phyloP scores from a whole-genome alignment of 331 rosid genomes.

The Malus hybrid region DNA sequence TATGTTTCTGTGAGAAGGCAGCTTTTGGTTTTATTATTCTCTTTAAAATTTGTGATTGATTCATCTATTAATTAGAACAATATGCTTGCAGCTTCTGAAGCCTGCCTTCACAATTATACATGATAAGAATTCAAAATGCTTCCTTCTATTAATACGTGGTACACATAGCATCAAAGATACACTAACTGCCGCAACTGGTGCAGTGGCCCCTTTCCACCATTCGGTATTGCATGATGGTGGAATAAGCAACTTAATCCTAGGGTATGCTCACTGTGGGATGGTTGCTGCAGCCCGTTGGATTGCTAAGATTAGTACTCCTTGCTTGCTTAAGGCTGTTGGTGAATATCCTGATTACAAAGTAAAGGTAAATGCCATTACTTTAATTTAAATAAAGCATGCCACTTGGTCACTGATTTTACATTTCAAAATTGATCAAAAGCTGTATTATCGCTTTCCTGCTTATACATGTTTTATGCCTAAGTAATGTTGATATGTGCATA shows the following conservation, averaged over 20 bases:
- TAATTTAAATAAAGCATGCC: background rate
- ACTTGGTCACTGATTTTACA: background rate
- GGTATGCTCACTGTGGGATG: slow-evolving; percentile 99
- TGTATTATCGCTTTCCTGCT: background rate
- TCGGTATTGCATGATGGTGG: slow-evolving; percentile 92
- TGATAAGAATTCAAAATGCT: slow-evolving; percentile 67
- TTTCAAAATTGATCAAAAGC: background rate
- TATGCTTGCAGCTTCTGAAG: slow-evolving; percentile 74
- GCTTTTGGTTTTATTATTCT: background rate
- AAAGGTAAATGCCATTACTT: slow-evolving; percentile 36
- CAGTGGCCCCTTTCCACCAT: slow-evolving; percentile 98
- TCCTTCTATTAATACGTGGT: slow-evolving; percentile 92
- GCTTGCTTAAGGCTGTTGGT: slow-evolving; percentile 59
- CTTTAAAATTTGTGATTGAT: background rate
- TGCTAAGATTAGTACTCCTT: slow-evolving; percentile 88
- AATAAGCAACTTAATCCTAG: slow-evolving; percentile 81
- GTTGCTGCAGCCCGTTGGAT: slow-evolving; percentile 99
- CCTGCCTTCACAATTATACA: slow-evolving; percentile 86
- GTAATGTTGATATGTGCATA: slow-evolving; percentile 6
- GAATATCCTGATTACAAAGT: slow-evolving; percentile 76
- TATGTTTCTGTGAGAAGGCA: background rate
- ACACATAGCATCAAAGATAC: slow-evolving; percentile 98
- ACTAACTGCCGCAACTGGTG: slow-evolving; percentile 93
- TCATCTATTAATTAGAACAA: slow-evolving; percentile 14
- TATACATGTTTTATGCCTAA: background rate